phyloP scores from a whole-genome alignment of 257 asterid genomes.

The Solanum chilense region DNA sequence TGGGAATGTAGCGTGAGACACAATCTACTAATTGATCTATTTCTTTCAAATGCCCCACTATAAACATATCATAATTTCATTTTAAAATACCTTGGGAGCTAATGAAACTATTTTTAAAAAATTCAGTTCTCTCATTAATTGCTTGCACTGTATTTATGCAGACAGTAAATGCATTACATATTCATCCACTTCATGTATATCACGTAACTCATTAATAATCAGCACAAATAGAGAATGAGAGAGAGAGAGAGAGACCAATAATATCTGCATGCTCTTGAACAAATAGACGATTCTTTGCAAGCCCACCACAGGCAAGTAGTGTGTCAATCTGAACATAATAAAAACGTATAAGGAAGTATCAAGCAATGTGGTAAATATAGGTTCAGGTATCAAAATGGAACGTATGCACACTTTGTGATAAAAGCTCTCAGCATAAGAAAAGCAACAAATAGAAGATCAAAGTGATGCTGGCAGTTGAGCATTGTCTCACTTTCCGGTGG shows the following conservation, averaged over 20 bases:
- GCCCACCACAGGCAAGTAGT: conserved; percentile 93
- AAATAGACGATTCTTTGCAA: conserved; percentile 64
- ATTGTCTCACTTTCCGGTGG: background rate
- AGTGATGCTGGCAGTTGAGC: background rate
- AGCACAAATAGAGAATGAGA: background rate
- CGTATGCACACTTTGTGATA: background rate
- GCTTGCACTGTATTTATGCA: background rate
- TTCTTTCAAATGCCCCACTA: background rate
- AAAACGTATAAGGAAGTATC: background rate
- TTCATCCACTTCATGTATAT: background rate
- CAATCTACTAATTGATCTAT: background rate
- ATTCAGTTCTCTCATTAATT: background rate
- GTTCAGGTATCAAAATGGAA: background rate
- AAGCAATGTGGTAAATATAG: background rate
- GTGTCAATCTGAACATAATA: conserved; percentile 63
- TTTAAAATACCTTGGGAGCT: background rate
- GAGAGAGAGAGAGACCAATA: conserved; percentile 43
- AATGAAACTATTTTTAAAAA: background rate
- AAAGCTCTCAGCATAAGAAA: background rate
- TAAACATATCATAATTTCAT: background rate
- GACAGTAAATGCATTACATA: background rate
- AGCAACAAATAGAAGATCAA: background rate
- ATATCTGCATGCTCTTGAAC: conserved; percentile 95
- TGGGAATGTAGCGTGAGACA: background rate
- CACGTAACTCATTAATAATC: background rate